Base-by-base conservation (phyloP, 2,329 filamentous ascomycete species). In the Neodidymelliopsis sp. region DNA sequence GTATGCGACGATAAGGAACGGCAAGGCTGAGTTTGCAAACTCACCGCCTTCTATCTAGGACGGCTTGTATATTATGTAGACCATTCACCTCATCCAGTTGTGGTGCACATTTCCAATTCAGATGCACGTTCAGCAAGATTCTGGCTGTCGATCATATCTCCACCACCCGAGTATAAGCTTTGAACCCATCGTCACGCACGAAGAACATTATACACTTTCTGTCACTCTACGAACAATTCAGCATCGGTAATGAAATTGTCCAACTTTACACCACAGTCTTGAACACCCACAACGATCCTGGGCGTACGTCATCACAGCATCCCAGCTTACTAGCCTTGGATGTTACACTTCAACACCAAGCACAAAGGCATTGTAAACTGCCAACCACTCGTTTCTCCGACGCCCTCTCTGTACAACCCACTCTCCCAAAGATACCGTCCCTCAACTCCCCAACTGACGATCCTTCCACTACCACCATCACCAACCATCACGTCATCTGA, bases 11-110 rank as follows among this genome's bases (percentile, higher is more conserved):
- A 44, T 70, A 4, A 60, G 56, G 24, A 56, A 60, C 18, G 66
- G 66, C 20, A 69, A 70, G 48, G 59, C 64, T 2, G 58, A 59
- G 39, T 66, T 61, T 46, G 63, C 60, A 38, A 62, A 42, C n/a
- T 45, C 46, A 16, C 29, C 37, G 6, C 41, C 49, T 6, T 41
- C 44, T 20, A 54, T 48, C 7, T 48, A 41, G 18, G 20, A 15
- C 25, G 25, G 11, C 16, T n/a, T 49, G 50, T 53, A 55, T 16
- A 13, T 47, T 50, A 57, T 53, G 50, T 61, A 62, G 35, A 50
- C 12, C 24, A 27, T n/a, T n/a, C n/a, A n/a, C n/a, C n/a, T n/a
- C n/a, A n/a, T n/a, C n/a, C n/a, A n/a, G n/a, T n/a, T n/a, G n/a
- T n/a, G n/a, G n/a, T n/a, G n/a, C n/a, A n/a, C n/a, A n/a, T n/a